A percentile compares a stretch with the other conserved stretches of the same genome.
Evolutionary conservation across 371 early-diverging fungal species (phyloP).

Genomic region (Mortierella sp.): DNA sequence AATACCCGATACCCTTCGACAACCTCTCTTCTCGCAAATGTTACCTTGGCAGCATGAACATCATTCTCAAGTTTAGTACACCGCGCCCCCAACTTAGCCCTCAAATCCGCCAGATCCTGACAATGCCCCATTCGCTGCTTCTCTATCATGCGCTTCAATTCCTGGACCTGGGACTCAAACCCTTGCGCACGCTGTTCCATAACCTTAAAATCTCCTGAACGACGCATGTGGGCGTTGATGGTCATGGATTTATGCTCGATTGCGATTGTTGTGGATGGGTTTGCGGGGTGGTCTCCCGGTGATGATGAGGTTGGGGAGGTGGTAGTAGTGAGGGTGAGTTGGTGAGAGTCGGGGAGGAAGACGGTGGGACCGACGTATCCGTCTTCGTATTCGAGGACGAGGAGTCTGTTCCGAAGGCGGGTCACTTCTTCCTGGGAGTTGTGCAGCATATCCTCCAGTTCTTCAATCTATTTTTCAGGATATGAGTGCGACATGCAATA

Average conservation of each 20-base stretch:
- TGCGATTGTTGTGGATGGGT: neutral
- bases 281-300: neutral
- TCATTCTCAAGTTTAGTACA: conserved; percentile 33
- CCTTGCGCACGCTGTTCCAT: conserved; percentile 25
- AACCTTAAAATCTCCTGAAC: conserved; percentile 34
- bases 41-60: conserved; percentile 52
- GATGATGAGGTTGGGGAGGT: neutral
- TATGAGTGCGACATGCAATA: no score
- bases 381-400: conserved; percentile 51
- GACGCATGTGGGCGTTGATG: conserved; percentile 33
- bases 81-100: conserved; percentile 22
- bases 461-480: conserved; percentile 32
- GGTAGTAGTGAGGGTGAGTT: neutral
- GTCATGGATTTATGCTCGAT: conserved; percentile 44
- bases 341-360: conserved; percentile 12
- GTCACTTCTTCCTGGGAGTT: conserved; percentile 34
- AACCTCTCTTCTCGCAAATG: no score
- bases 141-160: conserved; percentile 21
- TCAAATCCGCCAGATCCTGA: conserved; percentile 18
- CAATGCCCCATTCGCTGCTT: conserved; percentile 22
- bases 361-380: conserved; percentile 33
- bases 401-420: conserved; percentile 37
- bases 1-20: no score
- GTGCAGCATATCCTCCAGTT: conserved; percentile 32
- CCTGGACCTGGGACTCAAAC: conserved; percentile 32